Evolutionary conservation across 2,329 filamentous ascomycete genomes (phyloP), one percentile per base, ranked within the genome.

Genomic region (Elsinoe arachidis): DNA sequence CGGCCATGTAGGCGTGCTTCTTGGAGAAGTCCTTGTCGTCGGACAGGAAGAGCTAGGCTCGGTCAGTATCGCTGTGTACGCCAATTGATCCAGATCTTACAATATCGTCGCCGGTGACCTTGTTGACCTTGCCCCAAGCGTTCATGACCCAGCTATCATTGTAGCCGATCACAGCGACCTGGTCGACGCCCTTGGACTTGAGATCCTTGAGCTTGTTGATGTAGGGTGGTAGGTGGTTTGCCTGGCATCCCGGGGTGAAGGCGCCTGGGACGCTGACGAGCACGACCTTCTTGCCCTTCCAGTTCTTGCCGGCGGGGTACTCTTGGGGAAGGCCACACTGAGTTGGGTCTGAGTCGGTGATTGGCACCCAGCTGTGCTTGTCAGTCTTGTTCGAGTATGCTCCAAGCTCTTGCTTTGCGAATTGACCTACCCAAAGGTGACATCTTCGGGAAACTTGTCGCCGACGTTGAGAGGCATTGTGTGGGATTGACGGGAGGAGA

Each of bases 121-220:
- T 79, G 75, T 95, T 92, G 68, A 90, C 89, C 81, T 95, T 95
- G 74, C 84, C 86, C 65, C 67, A 68, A 19, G 60, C 61, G 30
- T 83, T 85, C 88, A 92, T 92, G 72, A 95, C 90, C 70, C 80
- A 95, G 62, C 85, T 78, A 74, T 95, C 90, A 74, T 95, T 95
- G 78, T 78, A 86, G 60, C 89, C 87, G 68, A 95, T 85, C 68
- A 93, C 83, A 64, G 89, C 81, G 67, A 95, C 82, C 62, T 86
- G 73, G 73, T 95, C 90, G 64, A 95, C 87, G 66, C 88, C 89
- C 80, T 92, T 92, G 69, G 76, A 76, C 76, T 84, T 85, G 73
- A 95, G 78, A 68, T 85, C 78, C 55, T 81, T 76, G 64, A 85
- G 75, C 71, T 88, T 85, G 72, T 81, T 74, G 66, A 92, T 81